Base-by-base conservation (phyloP, 139 green algal species). In the Raphidocelis subcapitata region DNA sequence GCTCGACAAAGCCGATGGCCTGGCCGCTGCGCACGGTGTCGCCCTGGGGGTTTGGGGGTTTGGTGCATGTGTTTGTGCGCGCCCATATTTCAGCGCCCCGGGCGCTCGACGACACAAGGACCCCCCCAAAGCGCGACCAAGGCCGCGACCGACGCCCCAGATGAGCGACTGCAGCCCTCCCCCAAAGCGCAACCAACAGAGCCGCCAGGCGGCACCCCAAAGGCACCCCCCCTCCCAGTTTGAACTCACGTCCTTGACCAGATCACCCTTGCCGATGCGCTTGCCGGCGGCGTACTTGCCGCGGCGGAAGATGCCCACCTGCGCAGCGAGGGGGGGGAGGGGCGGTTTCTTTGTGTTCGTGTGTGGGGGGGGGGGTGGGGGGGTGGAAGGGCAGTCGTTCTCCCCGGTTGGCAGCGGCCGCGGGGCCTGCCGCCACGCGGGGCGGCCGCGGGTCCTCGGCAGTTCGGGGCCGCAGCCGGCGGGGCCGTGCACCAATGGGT, bases 11-110 rank as follows among this genome's bases (percentile, higher is more conserved):
- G 46, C 77, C 88, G 56, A 98, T 57, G 10, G 75, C 67, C 80
- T 97, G 89, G 0, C 94, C 94, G 79, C 90, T 92, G 83, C 98
- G 98, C 33, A 97, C 74, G 63, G 83, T 76, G 65, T 89, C 86
- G 26, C 90, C 91, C 79, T 93, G 74, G 5, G 32, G 41, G n/a
- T n/a, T n/a, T n/a, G n/a, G n/a, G n/a, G n/a, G n/a, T n/a, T n/a
- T n/a, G n/a, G n/a, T n/a, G n/a, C n/a, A n/a, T n/a, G n/a, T n/a
- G n/a, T n/a, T n/a, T n/a, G n/a, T n/a, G n/a, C n/a, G n/a, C n/a
- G n/a, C n/a, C n/a, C n/a, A n/a, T n/a, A n/a, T n/a, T n/a, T n/a
- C n/a, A n/a, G n/a, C n/a, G n/a, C n/a, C n/a, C n/a, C n/a, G n/a
- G n/a, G n/a, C n/a, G n/a, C n/a, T n/a, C n/a, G n/a, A n/a, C n/a